A percentile compares a stretch with the other conserved stretches of the same genome.
These are phyloP conservation scores for Fusarium beomiforme DNA, from an alignment of 2,329 filamentous ascomycete genomes.

Conservation along the genomic window DNA sequence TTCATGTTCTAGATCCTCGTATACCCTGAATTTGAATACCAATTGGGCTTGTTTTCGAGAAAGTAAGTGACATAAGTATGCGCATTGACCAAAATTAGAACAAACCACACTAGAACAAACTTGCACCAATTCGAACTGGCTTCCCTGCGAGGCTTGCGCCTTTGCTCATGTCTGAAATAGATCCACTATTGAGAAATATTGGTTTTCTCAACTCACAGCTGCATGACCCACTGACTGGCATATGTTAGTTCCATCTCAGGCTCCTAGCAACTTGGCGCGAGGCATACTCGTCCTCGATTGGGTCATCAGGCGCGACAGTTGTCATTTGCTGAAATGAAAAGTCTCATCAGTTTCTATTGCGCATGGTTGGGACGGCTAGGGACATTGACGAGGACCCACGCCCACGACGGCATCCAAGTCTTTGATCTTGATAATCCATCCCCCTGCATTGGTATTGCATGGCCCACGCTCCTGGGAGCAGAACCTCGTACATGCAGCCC, in stretches of 20 bases:
- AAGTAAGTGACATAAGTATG: neutral
- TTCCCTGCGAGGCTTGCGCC: neutral
- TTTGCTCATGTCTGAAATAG: neutral
- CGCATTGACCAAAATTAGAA: constrained; percentile 14
- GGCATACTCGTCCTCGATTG: constrained; percentile 43
- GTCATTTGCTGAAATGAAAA: constrained; percentile 32
- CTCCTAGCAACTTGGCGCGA: constrained; percentile 36
- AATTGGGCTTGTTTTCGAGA: neutral
- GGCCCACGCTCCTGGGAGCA: constrained; percentile 34
- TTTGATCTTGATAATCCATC: constrained; percentile 31
- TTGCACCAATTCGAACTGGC: constrained; percentile 5
- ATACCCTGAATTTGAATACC: neutral
- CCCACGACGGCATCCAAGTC: constrained; percentile 27
- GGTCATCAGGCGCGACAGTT: constrained; percentile 40
- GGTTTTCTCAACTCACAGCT: constrained; percentile 25
- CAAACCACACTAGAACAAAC: neutral
- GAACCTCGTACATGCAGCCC: constrained; percentile 21
- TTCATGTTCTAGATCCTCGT: constrained; percentile 13
- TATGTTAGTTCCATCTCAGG: constrained; percentile 18
- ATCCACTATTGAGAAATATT: constrained; percentile 22
- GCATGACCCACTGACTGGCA: constrained; percentile 31
- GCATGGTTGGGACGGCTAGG: constrained; percentile 41
- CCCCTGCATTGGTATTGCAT: constrained; percentile 38
- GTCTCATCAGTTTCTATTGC: constrained; percentile 42
- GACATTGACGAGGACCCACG: constrained; percentile 36